These are phyloP conservation scores for Ormosia semicastrata DNA, from an alignment of 306 rosid genomes.

Conservation along the genomic window DNA sequence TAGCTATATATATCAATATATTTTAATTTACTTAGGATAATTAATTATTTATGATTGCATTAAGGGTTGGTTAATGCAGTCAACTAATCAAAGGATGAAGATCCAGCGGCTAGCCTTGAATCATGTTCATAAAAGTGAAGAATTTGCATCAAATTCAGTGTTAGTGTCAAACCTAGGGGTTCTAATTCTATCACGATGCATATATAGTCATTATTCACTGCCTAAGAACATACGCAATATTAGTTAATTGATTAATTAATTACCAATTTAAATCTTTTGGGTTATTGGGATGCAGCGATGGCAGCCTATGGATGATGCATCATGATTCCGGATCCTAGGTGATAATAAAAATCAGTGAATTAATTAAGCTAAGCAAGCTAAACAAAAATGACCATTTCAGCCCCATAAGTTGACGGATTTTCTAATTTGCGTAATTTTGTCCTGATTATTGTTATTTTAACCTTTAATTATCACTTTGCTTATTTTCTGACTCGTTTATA, in stretches of 20 bases:
- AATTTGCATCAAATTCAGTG: slow-evolving; percentile 82
- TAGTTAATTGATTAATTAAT: slow-evolving; percentile 29
- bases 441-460: slow-evolving; percentile 11
- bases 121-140: slow-evolving; percentile 48
- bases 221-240: slow-evolving; percentile 25
- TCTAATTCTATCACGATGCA: slow-evolving; percentile 19
- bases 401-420: slow-evolving; percentile 4
- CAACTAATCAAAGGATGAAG: slow-evolving; percentile 28
- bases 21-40: neutral
- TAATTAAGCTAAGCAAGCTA: slow-evolving; percentile 19
- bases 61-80: slow-evolving; percentile 20
- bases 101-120: slow-evolving; percentile 45
- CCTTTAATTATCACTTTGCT: slow-evolving; percentile 5
- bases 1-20: neutral
- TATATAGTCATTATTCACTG: slow-evolving; percentile 22
- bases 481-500: slow-evolving; percentile 21
- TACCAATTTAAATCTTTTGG: slow-evolving; percentile 21
- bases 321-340: slow-evolving; percentile 66
- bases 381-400: slow-evolving; percentile 28
- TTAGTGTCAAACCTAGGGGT: slow-evolving; percentile 47
- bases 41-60: slow-evolving; percentile 7
- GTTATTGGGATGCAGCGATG: slow-evolving; percentile 27
- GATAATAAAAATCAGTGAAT: slow-evolving; percentile 9
- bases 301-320: slow-evolving; percentile 26
- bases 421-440: slow-evolving; percentile 22